Evolutionary conservation across 495 filamentous ascomycete species (phyloP).

Genomic region (Cercophora sp.): DNA sequence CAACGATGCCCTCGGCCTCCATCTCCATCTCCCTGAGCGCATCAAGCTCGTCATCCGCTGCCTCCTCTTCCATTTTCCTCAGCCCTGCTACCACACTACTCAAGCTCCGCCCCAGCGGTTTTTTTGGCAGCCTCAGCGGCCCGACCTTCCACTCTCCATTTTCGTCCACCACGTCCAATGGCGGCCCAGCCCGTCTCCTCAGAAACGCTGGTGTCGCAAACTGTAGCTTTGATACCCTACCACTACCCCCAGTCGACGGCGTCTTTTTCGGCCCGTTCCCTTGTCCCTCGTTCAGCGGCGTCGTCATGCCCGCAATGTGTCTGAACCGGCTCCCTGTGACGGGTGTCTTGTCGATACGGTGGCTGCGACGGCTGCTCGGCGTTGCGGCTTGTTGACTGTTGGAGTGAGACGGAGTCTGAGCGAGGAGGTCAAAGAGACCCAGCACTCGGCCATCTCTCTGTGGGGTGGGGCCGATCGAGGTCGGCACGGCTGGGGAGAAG

Average conservation of each 20-base stretch:
- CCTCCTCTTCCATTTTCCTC: slow-evolving; percentile 74
- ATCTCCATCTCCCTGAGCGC: slow-evolving; percentile 70
- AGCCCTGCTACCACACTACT: slow-evolving; percentile 76
- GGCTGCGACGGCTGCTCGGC: slow-evolving; percentile 26
- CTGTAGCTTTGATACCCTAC: slow-evolving; percentile 43
- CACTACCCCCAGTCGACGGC: slow-evolving; percentile 11
- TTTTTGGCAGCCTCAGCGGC: slow-evolving; percentile 55
- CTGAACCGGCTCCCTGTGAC: slow-evolving; percentile 48
- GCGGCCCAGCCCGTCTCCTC: slow-evolving; percentile 46
- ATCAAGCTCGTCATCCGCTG: slow-evolving; percentile 73
- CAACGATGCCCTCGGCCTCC: slow-evolving; percentile 31
- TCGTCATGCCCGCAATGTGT: slow-evolving; percentile 56
- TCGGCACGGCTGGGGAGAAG: slow-evolving; percentile 53
- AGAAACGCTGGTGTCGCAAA: slow-evolving; percentile 74
- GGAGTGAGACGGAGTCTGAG: slow-evolving; percentile 42
- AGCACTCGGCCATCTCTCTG: slow-evolving; percentile 84
- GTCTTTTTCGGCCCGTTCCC: slow-evolving; percentile 38
- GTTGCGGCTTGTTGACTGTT: slow-evolving; percentile 23
- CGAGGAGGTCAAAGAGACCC: slow-evolving; percentile 86
- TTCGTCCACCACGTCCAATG: slow-evolving; percentile 46
- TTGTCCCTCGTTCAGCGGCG: slow-evolving; percentile 48
- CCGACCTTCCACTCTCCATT: slow-evolving; percentile 44
- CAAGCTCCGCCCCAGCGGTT: slow-evolving; percentile 64
- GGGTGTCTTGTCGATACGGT: slow-evolving; percentile 21
- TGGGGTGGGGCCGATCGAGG: slow-evolving; percentile 77